These are phyloP conservation scores for Aegilops speltoides DNA, from an alignment of 176 grass and related monocot genomes.

Conservation along the genomic window DNA sequence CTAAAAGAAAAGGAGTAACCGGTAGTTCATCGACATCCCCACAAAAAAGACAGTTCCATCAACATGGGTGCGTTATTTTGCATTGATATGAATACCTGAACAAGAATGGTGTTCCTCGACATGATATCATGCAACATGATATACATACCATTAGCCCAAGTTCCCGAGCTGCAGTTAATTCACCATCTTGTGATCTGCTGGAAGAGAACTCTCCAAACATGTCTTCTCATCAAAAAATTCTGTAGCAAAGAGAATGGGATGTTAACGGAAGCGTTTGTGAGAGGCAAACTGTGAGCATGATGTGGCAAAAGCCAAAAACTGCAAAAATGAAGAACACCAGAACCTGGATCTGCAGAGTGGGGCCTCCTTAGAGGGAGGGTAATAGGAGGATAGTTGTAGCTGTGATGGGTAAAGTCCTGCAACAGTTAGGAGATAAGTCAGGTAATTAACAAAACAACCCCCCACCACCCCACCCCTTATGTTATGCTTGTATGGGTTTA, in stretches of 20 bases:
- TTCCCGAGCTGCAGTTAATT: slow-evolving; percentile 47
- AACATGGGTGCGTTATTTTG: background rate
- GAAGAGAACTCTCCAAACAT: slow-evolving; percentile 34
- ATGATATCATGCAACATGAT: slow-evolving; percentile 5
- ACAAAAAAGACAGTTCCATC: no score
- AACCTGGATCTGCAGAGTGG: slow-evolving; percentile 53
- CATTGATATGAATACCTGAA: slow-evolving; percentile 18
- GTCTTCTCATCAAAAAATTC: slow-evolving; percentile 52
- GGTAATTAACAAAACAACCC: background rate
- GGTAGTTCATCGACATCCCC: background rate
- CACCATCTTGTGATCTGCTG: slow-evolving; percentile 24
- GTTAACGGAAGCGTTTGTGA: background rate
- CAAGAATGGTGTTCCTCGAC: background rate
- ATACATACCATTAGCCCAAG: slow-evolving; percentile 56
- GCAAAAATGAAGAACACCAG: slow-evolving; percentile 5
- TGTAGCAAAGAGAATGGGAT: background rate
- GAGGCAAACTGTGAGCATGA: background rate
- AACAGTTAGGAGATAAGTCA: background rate
- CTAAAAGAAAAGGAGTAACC: background rate
- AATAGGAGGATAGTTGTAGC: slow-evolving; percentile 36
- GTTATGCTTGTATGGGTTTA: background rate
- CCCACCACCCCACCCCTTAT: background rate
- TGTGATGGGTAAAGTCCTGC: slow-evolving; percentile 43
- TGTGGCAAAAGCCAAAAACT: background rate
- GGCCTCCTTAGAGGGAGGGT: slow-evolving; percentile 47